These are phyloP conservation scores for Kappamyces sp. DNA, from an alignment of 192 early-diverging fungal species.

Conservation along the genomic window DNA sequence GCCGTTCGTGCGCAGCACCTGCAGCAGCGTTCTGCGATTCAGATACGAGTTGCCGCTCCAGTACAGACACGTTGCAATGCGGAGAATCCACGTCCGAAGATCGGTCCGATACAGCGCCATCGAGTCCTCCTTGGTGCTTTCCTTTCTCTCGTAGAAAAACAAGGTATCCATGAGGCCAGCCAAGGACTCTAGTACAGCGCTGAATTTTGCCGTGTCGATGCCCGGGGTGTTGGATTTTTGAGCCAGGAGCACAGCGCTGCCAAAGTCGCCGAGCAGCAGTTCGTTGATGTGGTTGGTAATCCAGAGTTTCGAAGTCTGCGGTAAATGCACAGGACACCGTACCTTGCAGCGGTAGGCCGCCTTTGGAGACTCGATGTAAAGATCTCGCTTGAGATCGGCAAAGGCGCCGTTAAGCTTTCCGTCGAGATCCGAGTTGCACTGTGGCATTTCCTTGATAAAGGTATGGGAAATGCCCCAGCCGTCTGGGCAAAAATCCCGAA, in stretches of 20 bases:
- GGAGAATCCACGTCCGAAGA: not conserved
- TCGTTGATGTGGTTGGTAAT: conserved; percentile 16
- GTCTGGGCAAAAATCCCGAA: conserved; percentile 12
- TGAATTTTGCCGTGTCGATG: no score
- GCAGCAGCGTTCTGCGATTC: conserved; percentile 25
- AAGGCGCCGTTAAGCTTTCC: not conserved
- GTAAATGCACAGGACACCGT: not conserved
- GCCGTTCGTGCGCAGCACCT: conserved; percentile 27
- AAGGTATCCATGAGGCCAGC: conserved; percentile 1
- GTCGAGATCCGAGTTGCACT: conserved; percentile 4
- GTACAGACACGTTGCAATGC: not conserved
- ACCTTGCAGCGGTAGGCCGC: conserved; percentile 4
- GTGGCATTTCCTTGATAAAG: conserved; percentile 9
- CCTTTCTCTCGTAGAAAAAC: conserved; percentile 12
- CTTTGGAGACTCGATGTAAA: conserved; percentile 5
- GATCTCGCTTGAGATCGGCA: not conserved
- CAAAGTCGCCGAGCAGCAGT: conserved; percentile 1
- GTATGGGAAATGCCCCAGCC: conserved; percentile 2
- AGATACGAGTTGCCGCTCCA: conserved; percentile 1
- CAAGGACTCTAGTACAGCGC: not conserved
- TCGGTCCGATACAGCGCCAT: no score
- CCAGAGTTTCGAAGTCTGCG: not conserved
- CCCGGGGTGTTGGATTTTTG: not conserved
- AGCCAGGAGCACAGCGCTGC: not conserved
- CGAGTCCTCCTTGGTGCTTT: no score